Evolutionary conservation across 805 yeast species (phyloP), one percentile per base, ranked within the genome.

Genomic region (Wickerhamomyces rabaulensis): DNA sequence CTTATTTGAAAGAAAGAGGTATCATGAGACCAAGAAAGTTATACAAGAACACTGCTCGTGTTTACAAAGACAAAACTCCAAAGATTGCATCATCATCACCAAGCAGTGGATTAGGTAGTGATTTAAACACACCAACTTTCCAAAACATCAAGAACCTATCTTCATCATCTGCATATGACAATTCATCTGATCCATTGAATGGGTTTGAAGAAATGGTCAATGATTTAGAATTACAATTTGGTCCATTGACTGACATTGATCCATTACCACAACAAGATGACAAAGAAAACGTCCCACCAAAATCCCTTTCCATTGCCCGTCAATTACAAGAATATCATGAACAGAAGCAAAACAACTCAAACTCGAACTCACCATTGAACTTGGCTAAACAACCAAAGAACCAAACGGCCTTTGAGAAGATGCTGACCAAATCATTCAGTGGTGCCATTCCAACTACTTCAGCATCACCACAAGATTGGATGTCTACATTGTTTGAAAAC

Each of bases 231-330:
- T 57, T 60, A 44, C 50, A 49, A 25, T 50, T 52, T 48, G 62
- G 56, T 2, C 65, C 65, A 27, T 47, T 61, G 54, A 61, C 63
- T 3, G 63, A 59, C 40, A 59, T 60, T 40, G 63, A 59, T 48
- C 64, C 64, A 23, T 50, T 58, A 40, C 62, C 61, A n/a, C 53
- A 50, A 35, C 52, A 50, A 12, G 56, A 46, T 9, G 54, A 57
- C 66, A 41, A 70, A 67, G 60, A 75, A 67, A 70, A 68, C 39
- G 57, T 58, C 33, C 75, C 69, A 46, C 75, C 78, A 17, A 17
- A 44, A n/a, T 19, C 44, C n/a, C 22, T 44, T 16, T 75, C 52
- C 37, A 46, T 53, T 20, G 51, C 51, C 9, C 40, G 40, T 26
- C 59, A 29, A 46, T 50, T 46, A 46, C 55, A 49, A 43, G 49